A percentile compares a stretch with the other conserved stretches of the same genome.
phyloP scores from a whole-genome alignment of 2,329 filamentous ascomycete species.

The Ceratocystiopsis minuta region DNA sequence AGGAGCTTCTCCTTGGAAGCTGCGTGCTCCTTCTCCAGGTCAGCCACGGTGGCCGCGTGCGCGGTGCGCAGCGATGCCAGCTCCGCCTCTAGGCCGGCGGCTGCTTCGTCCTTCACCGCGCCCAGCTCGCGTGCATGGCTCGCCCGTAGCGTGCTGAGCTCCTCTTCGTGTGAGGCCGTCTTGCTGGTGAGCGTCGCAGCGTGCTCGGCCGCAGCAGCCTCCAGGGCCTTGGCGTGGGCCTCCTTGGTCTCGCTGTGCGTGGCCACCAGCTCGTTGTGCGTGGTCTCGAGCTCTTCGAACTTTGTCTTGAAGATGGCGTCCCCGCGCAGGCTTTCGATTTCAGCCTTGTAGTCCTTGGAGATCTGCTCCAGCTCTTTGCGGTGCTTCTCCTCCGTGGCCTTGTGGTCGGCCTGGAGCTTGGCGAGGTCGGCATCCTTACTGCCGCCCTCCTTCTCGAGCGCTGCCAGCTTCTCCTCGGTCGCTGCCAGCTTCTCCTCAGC shows the following conservation, averaged over 20 bases:
- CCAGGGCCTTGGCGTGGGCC: constrained; percentile 1
- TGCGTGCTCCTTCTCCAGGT: constrained; percentile 23
- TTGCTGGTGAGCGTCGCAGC: constrained; percentile 30
- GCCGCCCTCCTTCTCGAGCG: constrained; percentile 25
- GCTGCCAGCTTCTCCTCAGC: constrained; percentile 28
- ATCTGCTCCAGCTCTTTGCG: constrained; percentile 39
- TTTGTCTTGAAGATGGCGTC: constrained; percentile 47
- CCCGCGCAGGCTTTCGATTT: constrained; percentile 44
- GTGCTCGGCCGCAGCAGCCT: constrained; percentile 22
- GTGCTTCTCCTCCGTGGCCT: constrained; percentile 27
- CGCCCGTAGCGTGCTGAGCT: constrained; percentile 35
- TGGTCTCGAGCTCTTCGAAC: constrained; percentile 39
- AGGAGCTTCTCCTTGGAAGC: constrained; percentile 20
- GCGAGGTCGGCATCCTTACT: constrained; percentile 31
- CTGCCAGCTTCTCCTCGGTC: constrained; percentile 29
- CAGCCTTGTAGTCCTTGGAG: constrained; percentile 43
- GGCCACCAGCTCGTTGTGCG: constrained; percentile 21
- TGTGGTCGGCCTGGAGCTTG: constrained; percentile 31
- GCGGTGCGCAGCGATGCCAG: constrained; percentile 34
- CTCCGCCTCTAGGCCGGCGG: constrained; percentile 30
- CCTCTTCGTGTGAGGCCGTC: constrained; percentile 33
- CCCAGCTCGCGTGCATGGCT: constrained; percentile 22
- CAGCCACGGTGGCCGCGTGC: constrained; percentile 27
- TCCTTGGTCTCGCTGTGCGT: not conserved
- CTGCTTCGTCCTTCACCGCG: constrained; percentile 22